Evolutionary conservation across 768 basidiomycete genomes (phyloP).

Genomic region (Tubosaeta sp.): DNA sequence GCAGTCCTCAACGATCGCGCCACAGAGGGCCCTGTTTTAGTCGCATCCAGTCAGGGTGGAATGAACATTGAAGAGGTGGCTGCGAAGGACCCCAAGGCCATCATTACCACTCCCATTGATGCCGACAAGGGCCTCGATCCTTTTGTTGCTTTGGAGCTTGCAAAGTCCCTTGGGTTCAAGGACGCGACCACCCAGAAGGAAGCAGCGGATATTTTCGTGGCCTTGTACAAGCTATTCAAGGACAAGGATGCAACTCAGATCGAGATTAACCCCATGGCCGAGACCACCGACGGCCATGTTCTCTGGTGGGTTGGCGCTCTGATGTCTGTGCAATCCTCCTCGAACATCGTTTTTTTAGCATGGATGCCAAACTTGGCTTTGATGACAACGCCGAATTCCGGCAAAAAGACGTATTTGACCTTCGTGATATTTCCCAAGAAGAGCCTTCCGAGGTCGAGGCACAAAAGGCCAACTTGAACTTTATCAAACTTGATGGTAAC

Average conservation of each 20-base stretch:
- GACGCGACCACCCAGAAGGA: slow-evolving; percentile 65
- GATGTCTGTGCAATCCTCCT: background rate
- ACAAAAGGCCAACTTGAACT: slow-evolving; percentile 92
- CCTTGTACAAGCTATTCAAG: slow-evolving; percentile 95
- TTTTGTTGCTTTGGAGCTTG: slow-evolving; percentile 67
- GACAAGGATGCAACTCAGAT: slow-evolving; percentile 99
- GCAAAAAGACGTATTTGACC: slow-evolving; percentile 80
- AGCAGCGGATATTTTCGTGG: slow-evolving; percentile 90
- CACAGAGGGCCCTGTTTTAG: slow-evolving; percentile 84
- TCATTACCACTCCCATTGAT: slow-evolving; percentile 91
- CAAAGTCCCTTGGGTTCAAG: slow-evolving; percentile 89
- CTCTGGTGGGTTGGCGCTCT: slow-evolving; percentile 68
- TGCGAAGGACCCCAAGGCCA: slow-evolving; percentile 88
- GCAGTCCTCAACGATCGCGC: slow-evolving; percentile 95
- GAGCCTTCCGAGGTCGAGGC: slow-evolving; percentile 98
- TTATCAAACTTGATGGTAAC: slow-evolving; percentile 97
- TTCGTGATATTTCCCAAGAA: slow-evolving; percentile 93
- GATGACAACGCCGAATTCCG: slow-evolving; percentile 99
- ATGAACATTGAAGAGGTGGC: slow-evolving; percentile 99
- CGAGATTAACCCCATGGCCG: slow-evolving; percentile 97
- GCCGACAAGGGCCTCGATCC: slow-evolving; percentile 78
- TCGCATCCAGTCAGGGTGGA: slow-evolving; percentile 91
- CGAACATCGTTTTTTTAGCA: slow-evolving; percentile 45
- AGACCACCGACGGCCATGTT: slow-evolving; percentile 86
- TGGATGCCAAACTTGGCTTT: slow-evolving; percentile 99